Evolutionary conservation across 2,329 filamentous ascomycete species (phyloP), one percentile per base, ranked within the genome.

Genomic region (Cordyceps pruinosa): DNA sequence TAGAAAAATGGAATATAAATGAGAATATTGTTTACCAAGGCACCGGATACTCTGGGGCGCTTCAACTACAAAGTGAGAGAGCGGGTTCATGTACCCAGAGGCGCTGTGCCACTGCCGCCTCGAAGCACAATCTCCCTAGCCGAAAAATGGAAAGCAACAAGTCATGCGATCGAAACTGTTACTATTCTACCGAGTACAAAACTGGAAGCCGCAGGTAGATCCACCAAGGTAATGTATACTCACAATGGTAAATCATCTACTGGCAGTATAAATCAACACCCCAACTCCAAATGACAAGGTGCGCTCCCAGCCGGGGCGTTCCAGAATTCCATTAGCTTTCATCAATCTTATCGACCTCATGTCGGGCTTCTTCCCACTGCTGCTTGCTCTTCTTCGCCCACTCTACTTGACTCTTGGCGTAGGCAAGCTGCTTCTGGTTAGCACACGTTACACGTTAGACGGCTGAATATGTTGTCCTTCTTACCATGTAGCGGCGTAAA

Each of bases 311-410:
- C 35, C 26, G 15, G 44, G 45, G 32, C 34, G 19, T 56, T 56
- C 26, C 21, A 35, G 21, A 44, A 55, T 9, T 42, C 42, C 28
- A 56, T 30, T 66, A 84, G 49, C 72, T 77, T 67, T 83, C 80
- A 59, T 89, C 87, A 71, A 97, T 96, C 79, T 95, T 96, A 62
- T 88, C 83, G 59, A 96, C 89, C 70, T 97, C 92, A 4, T 83
- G 83, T 65, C 86, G 88, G 2, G 92, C 92, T 69, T 96, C 92
- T 66, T 93, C 89, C 92, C 92, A 97, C 7, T 90, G 90, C 66
- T 93, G 90, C 68, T 92, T 84, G 71, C 88, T 87, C 66, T 93
- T 92, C 72, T 87, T 89, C 4, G 92, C 93, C 92, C 92, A 97
- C 70, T 96, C 90, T 59, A 97, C 85, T 69, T 97, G 92, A 70